A percentile compares a stretch with the other conserved stretches of the same genome.
Evolutionary conservation across 1,139 yeast genomes (phyloP).

Genomic region (Blastobotrys raffinosifermentans): DNA sequence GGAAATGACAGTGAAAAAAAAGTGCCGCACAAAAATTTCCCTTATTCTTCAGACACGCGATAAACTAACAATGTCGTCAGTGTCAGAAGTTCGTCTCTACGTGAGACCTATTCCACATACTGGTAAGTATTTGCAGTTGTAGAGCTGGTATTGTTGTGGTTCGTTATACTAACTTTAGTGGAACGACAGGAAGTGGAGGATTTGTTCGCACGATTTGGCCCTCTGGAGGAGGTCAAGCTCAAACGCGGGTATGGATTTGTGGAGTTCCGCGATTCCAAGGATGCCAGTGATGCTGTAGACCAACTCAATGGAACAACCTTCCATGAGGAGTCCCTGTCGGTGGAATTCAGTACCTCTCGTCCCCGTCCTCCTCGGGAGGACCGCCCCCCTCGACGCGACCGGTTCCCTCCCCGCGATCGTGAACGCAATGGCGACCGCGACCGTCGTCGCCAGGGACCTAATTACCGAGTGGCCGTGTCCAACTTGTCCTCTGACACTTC

Average conservation of each 20-base stretch:
- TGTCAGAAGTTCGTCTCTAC: constrained; percentile 15
- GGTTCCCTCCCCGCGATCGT: constrained; percentile 2
- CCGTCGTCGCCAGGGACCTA: constrained; percentile 13
- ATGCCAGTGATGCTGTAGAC: constrained; percentile 29
- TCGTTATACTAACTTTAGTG: constrained; percentile 22
- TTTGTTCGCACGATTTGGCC: constrained; percentile 60
- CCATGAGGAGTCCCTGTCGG: constrained; percentile 31
- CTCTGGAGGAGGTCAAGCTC: constrained; percentile 57
- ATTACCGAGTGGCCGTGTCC: constrained; percentile 20
- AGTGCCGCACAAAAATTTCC: too few relatives aligned
- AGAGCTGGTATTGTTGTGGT: background rate
- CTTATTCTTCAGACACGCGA: background rate
- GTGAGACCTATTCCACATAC: constrained; percentile 18
- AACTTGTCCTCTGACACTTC: constrained; percentile 26
- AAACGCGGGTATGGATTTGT: constrained; percentile 83
- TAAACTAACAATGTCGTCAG: constrained; percentile 6
- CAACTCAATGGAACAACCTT: constrained; percentile 30
- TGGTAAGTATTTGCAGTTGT: constrained; percentile 11
- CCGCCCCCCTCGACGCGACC: constrained; percentile 6
- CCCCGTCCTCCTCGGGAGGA: constrained; percentile 19
- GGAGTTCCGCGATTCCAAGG: constrained; percentile 43
- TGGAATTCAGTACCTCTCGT: constrained; percentile 31
- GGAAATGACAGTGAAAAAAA: too few relatives aligned
- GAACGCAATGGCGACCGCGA: constrained; percentile 15
- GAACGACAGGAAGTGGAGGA: constrained; percentile 64